Evolutionary conservation across 2,329 filamentous ascomycete species (phyloP).

Genomic region (Curvularia sp.): DNA sequence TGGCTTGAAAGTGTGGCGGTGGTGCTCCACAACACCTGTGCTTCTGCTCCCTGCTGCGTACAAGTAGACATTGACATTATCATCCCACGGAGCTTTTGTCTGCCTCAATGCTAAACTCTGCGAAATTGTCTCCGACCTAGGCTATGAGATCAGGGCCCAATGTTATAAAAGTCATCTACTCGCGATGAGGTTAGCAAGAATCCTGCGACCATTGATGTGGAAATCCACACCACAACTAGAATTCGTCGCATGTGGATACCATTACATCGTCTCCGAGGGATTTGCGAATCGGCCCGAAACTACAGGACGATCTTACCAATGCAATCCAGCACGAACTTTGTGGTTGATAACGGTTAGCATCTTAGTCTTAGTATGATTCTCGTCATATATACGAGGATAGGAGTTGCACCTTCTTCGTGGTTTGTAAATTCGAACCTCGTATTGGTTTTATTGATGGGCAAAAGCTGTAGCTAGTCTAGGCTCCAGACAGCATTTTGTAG

Average conservation of each 20-base stretch:
- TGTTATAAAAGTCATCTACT: neutral
- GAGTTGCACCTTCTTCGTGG: too few species aligned
- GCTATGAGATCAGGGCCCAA: neutral
- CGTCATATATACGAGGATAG: neutral
- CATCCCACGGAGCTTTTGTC: neutral
- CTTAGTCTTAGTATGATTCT: neutral
- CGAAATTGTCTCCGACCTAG: neutral
- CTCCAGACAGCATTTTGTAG: neutral
- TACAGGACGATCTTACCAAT: neutral
- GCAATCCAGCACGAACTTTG: neutral
- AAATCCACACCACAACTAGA: neutral
- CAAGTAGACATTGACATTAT: neutral
- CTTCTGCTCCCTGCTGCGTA: neutral
- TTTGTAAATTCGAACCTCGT: neutral
- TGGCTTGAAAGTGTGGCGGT: constrained; percentile 16
- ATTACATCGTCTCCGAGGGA: neutral
- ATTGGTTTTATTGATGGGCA: neutral
- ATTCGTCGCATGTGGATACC: constrained; percentile 1
- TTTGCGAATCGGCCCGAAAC: neutral
- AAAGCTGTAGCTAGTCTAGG: neutral
- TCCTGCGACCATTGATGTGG: neutral
- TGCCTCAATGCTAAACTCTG: neutral
- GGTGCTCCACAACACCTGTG: neutral
- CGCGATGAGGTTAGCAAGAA: neutral
- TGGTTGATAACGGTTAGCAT: neutral